Evolutionary conservation across 345 rosid genomes (phyloP).

Genomic region (Murraya paniculata): DNA sequence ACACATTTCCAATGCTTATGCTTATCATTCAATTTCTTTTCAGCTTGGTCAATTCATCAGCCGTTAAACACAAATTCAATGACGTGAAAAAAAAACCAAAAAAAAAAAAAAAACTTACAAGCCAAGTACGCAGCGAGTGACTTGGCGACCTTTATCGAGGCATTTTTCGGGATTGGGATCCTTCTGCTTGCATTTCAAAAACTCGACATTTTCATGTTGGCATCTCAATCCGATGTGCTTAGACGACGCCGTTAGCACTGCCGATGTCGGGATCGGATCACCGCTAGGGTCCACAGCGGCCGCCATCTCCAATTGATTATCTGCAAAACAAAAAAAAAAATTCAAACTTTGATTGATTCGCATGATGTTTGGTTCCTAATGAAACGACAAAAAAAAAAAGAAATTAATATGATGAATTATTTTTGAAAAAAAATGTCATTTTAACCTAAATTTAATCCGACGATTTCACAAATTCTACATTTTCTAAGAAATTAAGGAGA

Average conservation of each 20-base stretch:
- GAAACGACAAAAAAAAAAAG: too few relatives aligned
- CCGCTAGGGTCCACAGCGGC: constrained; percentile 68
- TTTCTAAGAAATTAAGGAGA: not conserved
- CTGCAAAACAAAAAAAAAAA: not conserved
- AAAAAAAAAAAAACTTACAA: constrained; percentile 43
- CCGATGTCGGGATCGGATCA: constrained; percentile 89
- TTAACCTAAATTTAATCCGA: not conserved
- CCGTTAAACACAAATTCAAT: not conserved
- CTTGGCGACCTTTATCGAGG: constrained; percentile 89
- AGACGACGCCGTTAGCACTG: constrained; percentile 84
- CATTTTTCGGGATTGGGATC: constrained; percentile 99
- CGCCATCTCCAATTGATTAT: constrained; percentile 50
- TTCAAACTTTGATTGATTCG: not conserved
- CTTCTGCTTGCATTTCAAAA: constrained; percentile 94
- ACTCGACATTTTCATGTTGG: constrained; percentile 70
- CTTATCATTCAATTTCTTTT: not conserved
- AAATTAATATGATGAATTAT: not conserved
- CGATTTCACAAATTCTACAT: not conserved
- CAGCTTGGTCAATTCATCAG: not conserved
- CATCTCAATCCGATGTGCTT: constrained; percentile 78
- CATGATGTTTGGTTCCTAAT: not conserved
- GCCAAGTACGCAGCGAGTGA: constrained; percentile 93
- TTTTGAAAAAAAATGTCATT: not conserved
- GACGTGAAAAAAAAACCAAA: not conserved
- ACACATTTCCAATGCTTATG: not conserved